Base-by-base conservation (phyloP, 164 flowering plant species). In the Malania oleifera region DNA sequence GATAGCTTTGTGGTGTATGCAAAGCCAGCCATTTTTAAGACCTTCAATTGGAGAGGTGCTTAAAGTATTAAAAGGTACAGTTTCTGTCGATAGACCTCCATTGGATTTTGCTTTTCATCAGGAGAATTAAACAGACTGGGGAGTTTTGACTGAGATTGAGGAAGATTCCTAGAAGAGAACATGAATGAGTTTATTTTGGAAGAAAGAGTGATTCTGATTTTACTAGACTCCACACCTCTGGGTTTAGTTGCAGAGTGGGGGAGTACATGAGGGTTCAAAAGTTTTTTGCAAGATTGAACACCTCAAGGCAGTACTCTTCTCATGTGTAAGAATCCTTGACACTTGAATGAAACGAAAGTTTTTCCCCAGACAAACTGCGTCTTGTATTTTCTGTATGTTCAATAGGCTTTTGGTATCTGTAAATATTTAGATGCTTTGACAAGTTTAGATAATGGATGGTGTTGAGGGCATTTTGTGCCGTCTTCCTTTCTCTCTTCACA, bases 1-100 rank as follows among this genome's bases (percentile, higher is more conserved):
- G 56, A 77, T 79, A 57, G 77, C 83, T 19, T 62, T 81, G 24
- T 81, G 86, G 83, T 81, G 86, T 67, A 57, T 79, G 74, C 86
- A 78, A 41, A 65, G 52, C 25, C 70, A 73, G 28, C 78, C 81
- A 8, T 75, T 73, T 60, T 60, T 77, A 54, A 65, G 86, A 62
- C 86, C 86, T 61, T 77, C 86, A 25, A 73, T 78, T 40, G 66
- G 75, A 25, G 83, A 79, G 65, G 78, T 79, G 26, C 70, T 75
- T 18, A 75, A 78, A 67, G 77, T 81, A 18, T 69, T 81, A 43
- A 81, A 81, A 71, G 83, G 86, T 41, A 62, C 81, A 35, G 69
- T 79, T 45, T 70, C 81, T 0, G 83, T 78, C 22, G 86, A 79
- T 66, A 75, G 61, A 37, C 86, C 86, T n/a, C 83, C 86, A 12